Percentiles rank a stretch among this genome's conserved stretches.
These are phyloP conservation scores for Cladosporium colombiae DNA, from an alignment of 2,329 filamentous ascomycete genomes.

Conservation along the genomic window DNA sequence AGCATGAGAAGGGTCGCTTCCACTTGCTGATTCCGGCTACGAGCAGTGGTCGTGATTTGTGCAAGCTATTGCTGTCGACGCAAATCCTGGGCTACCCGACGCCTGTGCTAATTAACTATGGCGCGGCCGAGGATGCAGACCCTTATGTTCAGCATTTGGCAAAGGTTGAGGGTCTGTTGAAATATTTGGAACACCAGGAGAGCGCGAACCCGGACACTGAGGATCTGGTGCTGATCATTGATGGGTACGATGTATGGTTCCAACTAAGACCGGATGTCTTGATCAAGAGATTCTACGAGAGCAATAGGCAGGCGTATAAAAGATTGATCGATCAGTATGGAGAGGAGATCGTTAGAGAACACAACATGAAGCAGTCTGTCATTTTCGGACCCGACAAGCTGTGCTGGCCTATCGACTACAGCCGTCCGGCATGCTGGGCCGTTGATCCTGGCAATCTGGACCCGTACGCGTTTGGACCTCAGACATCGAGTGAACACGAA, in stretches of 20 bases:
- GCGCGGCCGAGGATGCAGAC: constrained; percentile 31
- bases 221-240: constrained; percentile 64
- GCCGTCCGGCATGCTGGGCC: constrained; percentile 36
- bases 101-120: constrained; percentile 55
- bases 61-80: constrained; percentile 58
- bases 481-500: constrained; percentile 44
- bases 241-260: constrained; percentile 64
- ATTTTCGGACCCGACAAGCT: constrained; percentile 38
- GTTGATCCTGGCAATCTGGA: constrained; percentile 31
- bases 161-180: constrained; percentile 48
- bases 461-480: constrained; percentile 48
- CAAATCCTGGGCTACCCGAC: constrained; percentile 62
- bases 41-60: constrained; percentile 53
- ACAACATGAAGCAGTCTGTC: constrained; percentile 34
- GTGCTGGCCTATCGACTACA: constrained; percentile 36
- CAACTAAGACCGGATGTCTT: constrained; percentile 65
- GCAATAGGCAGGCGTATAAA: constrained; percentile 54
- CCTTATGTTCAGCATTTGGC: constrained; percentile 47
- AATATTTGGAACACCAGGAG: constrained; percentile 44
- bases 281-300: constrained; percentile 61
- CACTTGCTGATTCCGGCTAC: constrained; percentile 58
- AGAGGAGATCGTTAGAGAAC: constrained; percentile 39
- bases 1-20: constrained; percentile 39
- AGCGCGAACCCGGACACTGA: constrained; percentile 47
- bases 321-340: constrained; percentile 37